Evolutionary conservation across 2,329 filamentous ascomycete genomes (phyloP).

Genomic region (Cytospora leucostoma): DNA sequence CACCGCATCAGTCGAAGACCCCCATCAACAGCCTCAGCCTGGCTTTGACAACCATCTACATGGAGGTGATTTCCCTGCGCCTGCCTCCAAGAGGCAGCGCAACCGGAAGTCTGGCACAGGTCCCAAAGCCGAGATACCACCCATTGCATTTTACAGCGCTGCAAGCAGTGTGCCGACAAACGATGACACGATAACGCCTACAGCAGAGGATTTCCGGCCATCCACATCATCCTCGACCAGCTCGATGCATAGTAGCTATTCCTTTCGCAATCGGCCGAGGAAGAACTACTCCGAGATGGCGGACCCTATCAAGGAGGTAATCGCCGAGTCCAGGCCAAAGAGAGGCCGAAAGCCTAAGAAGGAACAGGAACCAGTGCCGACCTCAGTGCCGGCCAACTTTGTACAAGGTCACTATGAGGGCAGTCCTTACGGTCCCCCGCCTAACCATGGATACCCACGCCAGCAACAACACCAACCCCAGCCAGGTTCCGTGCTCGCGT

Average conservation of each 20-base stretch:
- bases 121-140: slow-evolving; percentile 31
- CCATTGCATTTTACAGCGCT: slow-evolving; percentile 36
- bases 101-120: slow-evolving; percentile 19
- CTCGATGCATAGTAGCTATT: slow-evolving; percentile 52
- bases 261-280: slow-evolving; percentile 56
- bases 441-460: slow-evolving; percentile 13
- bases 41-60: slow-evolving; percentile 12
- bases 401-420: slow-evolving; percentile 9
- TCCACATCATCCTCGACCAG: slow-evolving; percentile 56
- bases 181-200: slow-evolving; percentile 37
- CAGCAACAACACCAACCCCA: slow-evolving; percentile 1
- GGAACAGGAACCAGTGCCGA: slow-evolving; percentile 22
- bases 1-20: slow-evolving; percentile 23
- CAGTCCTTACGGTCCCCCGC: slow-evolving; percentile 7
- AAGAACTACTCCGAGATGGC: slow-evolving; percentile 55
- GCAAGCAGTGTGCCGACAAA: slow-evolving; percentile 36
- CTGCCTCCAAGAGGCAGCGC: slow-evolving; percentile 30
- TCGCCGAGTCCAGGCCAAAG: slow-evolving; percentile 41
- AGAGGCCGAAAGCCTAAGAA: slow-evolving; percentile 28
- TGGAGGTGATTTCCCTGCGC: slow-evolving; percentile 18
- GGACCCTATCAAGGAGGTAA: slow-evolving; percentile 43
- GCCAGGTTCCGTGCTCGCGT: slow-evolving; percentile 20
- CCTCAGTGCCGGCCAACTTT: slow-evolving; percentile 22
- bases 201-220: slow-evolving; percentile 52
- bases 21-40: neutral